Base-by-base conservation (phyloP, 2,329 filamentous ascomycete genomes). In the Dendrostoma leiphaemia region DNA sequence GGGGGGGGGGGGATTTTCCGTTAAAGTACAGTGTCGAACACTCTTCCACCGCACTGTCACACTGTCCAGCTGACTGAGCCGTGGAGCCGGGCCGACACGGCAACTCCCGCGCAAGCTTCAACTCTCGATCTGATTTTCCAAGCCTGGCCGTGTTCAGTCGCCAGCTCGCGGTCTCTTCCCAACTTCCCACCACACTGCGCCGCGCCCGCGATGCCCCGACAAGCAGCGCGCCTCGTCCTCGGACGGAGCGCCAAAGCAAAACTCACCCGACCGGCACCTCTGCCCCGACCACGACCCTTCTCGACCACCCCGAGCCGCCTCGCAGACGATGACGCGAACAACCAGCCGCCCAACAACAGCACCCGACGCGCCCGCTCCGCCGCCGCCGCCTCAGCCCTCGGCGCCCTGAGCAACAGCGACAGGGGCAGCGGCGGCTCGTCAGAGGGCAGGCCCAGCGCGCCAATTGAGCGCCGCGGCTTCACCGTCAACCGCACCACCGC, bases 141-240 rank as follows among this genome's bases (percentile, higher is more conserved):
- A n/a, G 13, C n/a, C 4, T 13, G 13, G 26, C 43, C 43, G n/a
- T n/a, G n/a, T n/a, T n/a, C n/a, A n/a, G n/a, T 37, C 17, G 34
- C 34, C 34, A 15, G 34, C 34, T 17, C 34, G 34, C 34, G 17
- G 6, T 15, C 29, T 7, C 29, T 15, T 15, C 13, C 34, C 6
- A 37, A n/a, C 34, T 37, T 37, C 4, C 34, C 34, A n/a, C n/a
- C n/a, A n/a, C n/a, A n/a, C n/a, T n/a, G n/a, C n/a, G n/a, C n/a
- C n/a, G n/a, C n/a, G n/a, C n/a, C n/a, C n/a, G n/a, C n/a, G n/a
- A n/a, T 57, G 55, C 55, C 55, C 49, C 51, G 55, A 31, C 55
- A 57, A 54, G 55, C 48, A 48, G 55, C 49, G 48, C 55, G 55
- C 32, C 43, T 57, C 55, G 55, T 55, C 55, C 55, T 57, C 51